Evolutionary conservation across 257 asterid genomes (phyloP).

Genomic region (Thymus mandschuricus): DNA sequence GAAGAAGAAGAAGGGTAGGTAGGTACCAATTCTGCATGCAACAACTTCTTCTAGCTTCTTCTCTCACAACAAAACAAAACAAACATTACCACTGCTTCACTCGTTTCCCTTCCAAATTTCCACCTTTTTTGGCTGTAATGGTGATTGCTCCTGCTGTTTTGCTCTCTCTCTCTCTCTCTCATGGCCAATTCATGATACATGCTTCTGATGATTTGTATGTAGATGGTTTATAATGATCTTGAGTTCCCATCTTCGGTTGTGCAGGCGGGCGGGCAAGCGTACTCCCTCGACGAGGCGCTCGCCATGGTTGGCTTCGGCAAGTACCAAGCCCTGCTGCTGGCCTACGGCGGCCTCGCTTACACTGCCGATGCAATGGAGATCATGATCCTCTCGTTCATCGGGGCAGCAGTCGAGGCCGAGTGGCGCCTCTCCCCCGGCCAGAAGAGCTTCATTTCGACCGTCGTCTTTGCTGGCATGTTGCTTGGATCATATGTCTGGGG

Average conservation of each 20-base stretch:
- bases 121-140: no score
- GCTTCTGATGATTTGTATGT: no score
- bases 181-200: no score
- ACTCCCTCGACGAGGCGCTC: conserved; percentile 52
- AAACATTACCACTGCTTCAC: no score
- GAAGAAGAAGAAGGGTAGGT: no score
- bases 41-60: no score
- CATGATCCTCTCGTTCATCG: conserved; percentile 52
- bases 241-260: conserved; percentile 4
- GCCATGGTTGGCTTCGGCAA: conserved; percentile 49
- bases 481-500: conserved; percentile 50
- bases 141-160: no score
- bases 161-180: no score
- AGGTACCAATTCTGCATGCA: no score
- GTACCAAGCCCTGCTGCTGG: conserved; percentile 50
- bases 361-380: conserved; percentile 51
- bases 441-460: conserved; percentile 52
- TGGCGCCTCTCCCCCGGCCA: conserved; percentile 46
- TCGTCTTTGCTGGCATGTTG: conserved; percentile 54
- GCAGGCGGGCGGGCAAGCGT: conserved; percentile 39
- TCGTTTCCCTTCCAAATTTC: no score
- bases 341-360: conserved; percentile 52
- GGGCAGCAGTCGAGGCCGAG: conserved; percentile 51
- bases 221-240: no score
- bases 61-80: no score